phyloP scores from a whole-genome alignment of 164 flowering plant genomes.

The Vitis rupestris region DNA sequence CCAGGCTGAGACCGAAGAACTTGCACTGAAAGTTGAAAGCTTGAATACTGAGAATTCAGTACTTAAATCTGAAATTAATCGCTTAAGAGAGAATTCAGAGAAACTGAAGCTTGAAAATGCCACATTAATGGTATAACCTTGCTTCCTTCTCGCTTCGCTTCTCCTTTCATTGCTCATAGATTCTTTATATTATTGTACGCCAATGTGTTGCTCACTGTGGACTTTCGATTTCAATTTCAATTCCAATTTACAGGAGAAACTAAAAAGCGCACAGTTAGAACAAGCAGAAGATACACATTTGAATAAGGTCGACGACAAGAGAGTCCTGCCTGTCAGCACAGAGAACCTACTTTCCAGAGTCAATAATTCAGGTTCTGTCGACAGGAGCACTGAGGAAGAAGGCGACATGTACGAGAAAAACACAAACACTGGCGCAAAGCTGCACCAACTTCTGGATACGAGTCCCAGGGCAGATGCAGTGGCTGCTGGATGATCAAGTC shows the following conservation, averaged over 20 bases:
- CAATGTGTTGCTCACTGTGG: too few relatives aligned
- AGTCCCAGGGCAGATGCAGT: conserved; percentile 77
- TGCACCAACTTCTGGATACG: conserved; percentile 78
- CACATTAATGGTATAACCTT: conserved; percentile 48
- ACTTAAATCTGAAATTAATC: conserved; percentile 66
- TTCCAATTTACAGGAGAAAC: conserved; percentile 50
- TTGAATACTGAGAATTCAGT: conserved; percentile 65
- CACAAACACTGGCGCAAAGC: conserved; percentile 57
- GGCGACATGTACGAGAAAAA: conserved; percentile 43
- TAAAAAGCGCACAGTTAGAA: conserved; percentile 38
- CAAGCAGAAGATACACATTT: conserved; percentile 23
- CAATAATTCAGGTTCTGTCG: conserved; percentile 45
- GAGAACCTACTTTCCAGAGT: conserved; percentile 80
- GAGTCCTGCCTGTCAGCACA: conserved; percentile 35
- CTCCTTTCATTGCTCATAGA: background rate
- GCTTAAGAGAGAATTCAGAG: conserved; percentile 52
- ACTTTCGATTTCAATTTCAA: too few relatives aligned
- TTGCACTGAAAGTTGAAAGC: conserved; percentile 65
- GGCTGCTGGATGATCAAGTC: conserved; percentile 65
- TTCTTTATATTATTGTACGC: background rate
- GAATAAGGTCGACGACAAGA: conserved; percentile 29
- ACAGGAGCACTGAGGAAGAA: conserved; percentile 36
- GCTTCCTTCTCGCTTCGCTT: background rate
- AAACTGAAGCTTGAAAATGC: conserved; percentile 69
- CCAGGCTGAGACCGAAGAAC: conserved; percentile 91